A percentile compares a stretch with the other conserved stretches of the same genome.
Evolutionary conservation across 2,329 filamentous ascomycete genomes (phyloP).

Genomic region (Paraconiothyrium sp.): DNA sequence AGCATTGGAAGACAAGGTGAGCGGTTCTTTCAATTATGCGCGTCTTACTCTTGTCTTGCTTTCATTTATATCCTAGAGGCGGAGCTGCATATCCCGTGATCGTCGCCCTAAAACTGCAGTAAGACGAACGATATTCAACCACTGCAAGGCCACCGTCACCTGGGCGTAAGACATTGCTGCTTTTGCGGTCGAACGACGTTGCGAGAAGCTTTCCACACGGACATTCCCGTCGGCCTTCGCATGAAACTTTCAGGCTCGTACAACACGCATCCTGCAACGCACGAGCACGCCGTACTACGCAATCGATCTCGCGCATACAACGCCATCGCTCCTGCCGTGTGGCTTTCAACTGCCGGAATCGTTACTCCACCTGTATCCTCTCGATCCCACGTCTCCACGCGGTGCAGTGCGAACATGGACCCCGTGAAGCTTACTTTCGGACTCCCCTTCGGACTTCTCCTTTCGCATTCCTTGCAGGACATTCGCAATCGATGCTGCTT

Average conservation of each 20-base stretch:
- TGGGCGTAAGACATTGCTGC: not conserved
- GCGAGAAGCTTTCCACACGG: constrained; percentile 19
- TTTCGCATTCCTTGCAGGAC: constrained; percentile 1
- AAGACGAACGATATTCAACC: not conserved
- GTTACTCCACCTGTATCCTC: not conserved
- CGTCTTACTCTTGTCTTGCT: constrained; percentile 9
- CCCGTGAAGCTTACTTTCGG: not conserved
- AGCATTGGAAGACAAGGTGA: constrained; percentile 69
- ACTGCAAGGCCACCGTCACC: constrained; percentile 3
- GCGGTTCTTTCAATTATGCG: constrained; percentile 23
- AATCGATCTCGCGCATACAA: constrained; percentile 1
- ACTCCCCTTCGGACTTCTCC: not conserved
- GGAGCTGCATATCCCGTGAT: constrained; percentile 2
- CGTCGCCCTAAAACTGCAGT: not conserved
- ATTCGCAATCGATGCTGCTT: not conserved
- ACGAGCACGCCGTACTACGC: constrained; percentile 9
- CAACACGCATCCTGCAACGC: constrained; percentile 15
- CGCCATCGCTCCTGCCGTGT: constrained; percentile 1
- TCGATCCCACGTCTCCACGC: not conserved
- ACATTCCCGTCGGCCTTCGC: constrained; percentile 1
- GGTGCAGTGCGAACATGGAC: not conserved
- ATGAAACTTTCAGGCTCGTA: not conserved
- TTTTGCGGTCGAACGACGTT: constrained; percentile 2
- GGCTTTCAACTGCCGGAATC: not conserved
- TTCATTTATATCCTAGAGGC: constrained; percentile 4